Evolutionary conservation across 495 filamentous ascomycete genomes (phyloP).

Genomic region (Aspergillus heteromorphus): DNA sequence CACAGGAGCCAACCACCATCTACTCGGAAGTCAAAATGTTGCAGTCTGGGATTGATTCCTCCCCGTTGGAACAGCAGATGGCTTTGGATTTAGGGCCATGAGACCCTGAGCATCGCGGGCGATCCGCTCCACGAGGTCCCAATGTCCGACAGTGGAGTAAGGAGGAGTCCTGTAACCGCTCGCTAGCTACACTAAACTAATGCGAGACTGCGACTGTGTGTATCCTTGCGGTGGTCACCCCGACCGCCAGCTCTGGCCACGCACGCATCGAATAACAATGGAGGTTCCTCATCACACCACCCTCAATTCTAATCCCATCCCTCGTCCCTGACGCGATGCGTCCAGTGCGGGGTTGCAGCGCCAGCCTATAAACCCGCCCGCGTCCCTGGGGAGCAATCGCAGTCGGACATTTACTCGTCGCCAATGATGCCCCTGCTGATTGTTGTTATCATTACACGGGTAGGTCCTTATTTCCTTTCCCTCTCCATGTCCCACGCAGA

Average conservation of each 20-base stretch:
- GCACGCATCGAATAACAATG: background rate
- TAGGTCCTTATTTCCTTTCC: background rate
- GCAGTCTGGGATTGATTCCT: too few relatives aligned
- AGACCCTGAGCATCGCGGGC: background rate
- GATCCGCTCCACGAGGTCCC: background rate
- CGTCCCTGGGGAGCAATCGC: background rate
- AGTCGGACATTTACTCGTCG: background rate
- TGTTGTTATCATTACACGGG: background rate
- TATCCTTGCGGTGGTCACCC: background rate
- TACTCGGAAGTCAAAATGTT: too few relatives aligned
- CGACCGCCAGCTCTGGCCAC: background rate
- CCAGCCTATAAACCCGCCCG: background rate
- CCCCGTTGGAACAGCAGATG: too few relatives aligned
- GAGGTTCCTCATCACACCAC: background rate
- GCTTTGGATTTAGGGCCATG: background rate
- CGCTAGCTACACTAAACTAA: too few relatives aligned
- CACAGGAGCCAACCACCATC: too few relatives aligned
- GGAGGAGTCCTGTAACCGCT: background rate
- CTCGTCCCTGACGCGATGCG: background rate
- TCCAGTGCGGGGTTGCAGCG: background rate
- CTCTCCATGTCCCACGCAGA: background rate
- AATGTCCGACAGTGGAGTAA: background rate
- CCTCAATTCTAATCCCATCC: too few relatives aligned
- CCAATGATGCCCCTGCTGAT: background rate
- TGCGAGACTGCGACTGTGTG: too few relatives aligned